Evolutionary conservation across 495 filamentous ascomycete species (phyloP), one percentile per base, ranked within the genome.

Genomic region (Halenospora varia): DNA sequence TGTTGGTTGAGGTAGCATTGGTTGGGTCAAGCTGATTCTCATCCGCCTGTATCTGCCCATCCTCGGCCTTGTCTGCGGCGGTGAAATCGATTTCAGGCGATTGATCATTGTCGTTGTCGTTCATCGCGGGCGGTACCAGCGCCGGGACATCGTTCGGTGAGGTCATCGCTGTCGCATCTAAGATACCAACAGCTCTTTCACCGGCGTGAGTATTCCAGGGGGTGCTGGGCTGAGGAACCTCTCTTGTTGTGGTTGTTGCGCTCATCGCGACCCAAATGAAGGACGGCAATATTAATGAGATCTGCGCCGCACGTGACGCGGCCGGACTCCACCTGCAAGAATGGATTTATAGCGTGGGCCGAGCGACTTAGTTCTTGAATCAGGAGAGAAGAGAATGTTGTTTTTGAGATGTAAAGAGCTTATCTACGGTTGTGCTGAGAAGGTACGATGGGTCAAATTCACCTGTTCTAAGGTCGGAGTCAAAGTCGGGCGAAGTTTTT

Each of bases 141-240:
- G 24, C n/a, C 1, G 23, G 18, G 10, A 50, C 11, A 35, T 29
- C 20, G 29, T 57, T 46, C 58, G 63, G 58, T 64, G 66, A 66
- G 52, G 63, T 68, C 66, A 66, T 66, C 61, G 55, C 61, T 66
- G 66, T 63, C 65, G 59, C 62, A 58, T 57, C 53, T n/a, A 49
- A 25, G 9, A 56, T 59, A 55, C 50, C 40, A 60, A 68, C 66
- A 68, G 61, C 66, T 68, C 66, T 25, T 68, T 58, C 66, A 66
- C 66, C 63, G 61, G 53, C 25, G 52, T 20, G 25, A 39, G 35
- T 45, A 46, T 13, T 29, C 26, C 54, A 49, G 25, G 13, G 13
- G 53, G 4, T 13, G 29, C 29, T 35, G 29, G 13, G 29, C 6
- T 35, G 29, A 35, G 29, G 29, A 35, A 13, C 29, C 13, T 35